Evolutionary conservation across 23 red algal species (phyloP), one percentile per base, ranked within the genome.

Genomic region (Chondrus crispus): DNA sequence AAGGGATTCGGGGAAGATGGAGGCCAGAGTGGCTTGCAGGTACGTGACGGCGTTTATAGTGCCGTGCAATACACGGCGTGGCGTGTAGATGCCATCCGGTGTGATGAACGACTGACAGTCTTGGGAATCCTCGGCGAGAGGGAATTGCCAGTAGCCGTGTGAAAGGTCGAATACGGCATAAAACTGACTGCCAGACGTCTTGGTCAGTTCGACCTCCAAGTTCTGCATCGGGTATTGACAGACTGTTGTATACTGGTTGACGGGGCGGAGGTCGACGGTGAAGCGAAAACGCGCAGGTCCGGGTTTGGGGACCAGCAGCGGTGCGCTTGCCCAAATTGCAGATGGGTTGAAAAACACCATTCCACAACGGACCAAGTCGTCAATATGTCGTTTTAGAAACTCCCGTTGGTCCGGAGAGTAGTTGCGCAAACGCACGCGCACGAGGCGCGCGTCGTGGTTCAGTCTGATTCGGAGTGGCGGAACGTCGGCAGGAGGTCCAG

Each of bases 81-180:
- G 82, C 18, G 82, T 68, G 82, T 44, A 86, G 46, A 86, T 48
- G 26, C 82, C 82, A 33, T 29, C 7, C 16, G 82, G 57, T 41
- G 82, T 86, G 41, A 86, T 86, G 62, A 86, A 69, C 35, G 82
- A 86, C 58, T 71, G 55, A 18, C 19, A 69, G 5, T 86, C 82
- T 46, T 71, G 82, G 18, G 38, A 86, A 47, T 71, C 62, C 44
- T 45, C 19, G 11, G 29, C 82, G 29, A 86, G 82, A 18, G 35
- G 35, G 37, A 86, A 52, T 6, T 86, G 55, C 54, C 82, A 86
- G 82, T 86, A 86, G 28, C 57, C 82, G 14, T 86, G 82, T 29
- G 62, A 66, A 29, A 71, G 5, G 28, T 86, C 55, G 44, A 70
- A 86, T 44, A 20, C 41, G 37, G 57, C 82, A 8, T 70, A 69